Evolutionary conservation across 2,329 filamentous ascomycete species (phyloP).

Genomic region (Xylaria sp.): DNA sequence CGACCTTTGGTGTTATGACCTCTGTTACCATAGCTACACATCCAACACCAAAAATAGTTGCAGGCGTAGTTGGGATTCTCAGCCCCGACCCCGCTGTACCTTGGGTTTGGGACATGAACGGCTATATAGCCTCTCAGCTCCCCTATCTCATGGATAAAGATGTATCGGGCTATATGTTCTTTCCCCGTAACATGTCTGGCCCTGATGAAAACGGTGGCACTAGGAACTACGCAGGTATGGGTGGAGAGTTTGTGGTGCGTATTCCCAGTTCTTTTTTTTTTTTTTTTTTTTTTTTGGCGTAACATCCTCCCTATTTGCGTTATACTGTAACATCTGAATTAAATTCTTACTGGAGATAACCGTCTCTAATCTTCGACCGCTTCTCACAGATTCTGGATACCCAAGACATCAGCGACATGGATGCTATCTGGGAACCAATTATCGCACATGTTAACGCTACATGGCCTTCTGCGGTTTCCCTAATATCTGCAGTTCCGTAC

Average conservation of each 20-base stretch:
- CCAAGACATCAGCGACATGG: constrained; percentile 44
- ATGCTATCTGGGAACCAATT: constrained; percentile 50
- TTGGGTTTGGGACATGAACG: constrained; percentile 59
- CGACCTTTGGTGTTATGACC: constrained; percentile 69
- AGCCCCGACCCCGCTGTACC: constrained; percentile 48
- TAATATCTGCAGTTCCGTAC: constrained; percentile 42
- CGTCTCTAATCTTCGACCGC: not conserved
- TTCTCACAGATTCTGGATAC: constrained; percentile 51
- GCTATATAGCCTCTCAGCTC: constrained; percentile 59
- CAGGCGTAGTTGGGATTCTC: constrained; percentile 46
- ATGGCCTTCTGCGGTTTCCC: constrained; percentile 50
- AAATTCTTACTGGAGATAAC: not conserved
- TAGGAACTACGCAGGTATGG: constrained; percentile 48
- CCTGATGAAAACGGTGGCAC: constrained; percentile 17
- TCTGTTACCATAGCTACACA: constrained; percentile 67
- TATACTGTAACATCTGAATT: not conserved
- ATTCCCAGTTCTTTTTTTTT: not conserved
- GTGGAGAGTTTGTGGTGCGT: constrained; percentile 47
- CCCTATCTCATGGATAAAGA: constrained; percentile 62
- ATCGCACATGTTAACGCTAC: constrained; percentile 53
- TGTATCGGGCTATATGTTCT: constrained; percentile 60
- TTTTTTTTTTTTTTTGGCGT: not conserved
- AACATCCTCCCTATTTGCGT: not conserved
- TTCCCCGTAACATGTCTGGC: constrained; percentile 51
- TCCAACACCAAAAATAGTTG: constrained; percentile 50